phyloP scores from a whole-genome alignment of 2,329 filamentous ascomycete genomes.

The Ascochyta pisi region DNA sequence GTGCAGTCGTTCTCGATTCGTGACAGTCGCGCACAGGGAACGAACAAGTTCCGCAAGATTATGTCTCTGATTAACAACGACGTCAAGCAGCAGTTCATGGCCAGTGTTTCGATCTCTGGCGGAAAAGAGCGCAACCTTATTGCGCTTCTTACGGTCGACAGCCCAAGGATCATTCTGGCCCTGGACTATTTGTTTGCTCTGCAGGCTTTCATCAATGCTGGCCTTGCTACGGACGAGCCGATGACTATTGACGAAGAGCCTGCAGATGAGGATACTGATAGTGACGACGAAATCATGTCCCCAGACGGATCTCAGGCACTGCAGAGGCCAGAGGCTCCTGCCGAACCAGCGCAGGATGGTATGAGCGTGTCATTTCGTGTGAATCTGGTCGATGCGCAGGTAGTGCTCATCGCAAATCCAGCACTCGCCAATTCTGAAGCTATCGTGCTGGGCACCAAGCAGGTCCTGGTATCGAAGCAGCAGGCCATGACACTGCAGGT shows the following conservation, averaged over 20 bases:
- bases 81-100: conserved; percentile 96
- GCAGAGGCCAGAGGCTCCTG: conserved; percentile 22
- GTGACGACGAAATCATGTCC: conserved; percentile 45
- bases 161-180: conserved; percentile 91
- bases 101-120: conserved; percentile 89
- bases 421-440: conserved; percentile 89
- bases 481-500: conserved; percentile 93
- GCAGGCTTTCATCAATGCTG: conserved; percentile 79
- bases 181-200: conserved; percentile 94
- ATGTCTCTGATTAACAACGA: conserved; percentile 97
- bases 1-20: conserved; percentile 94
- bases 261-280: conserved; percentile 58
- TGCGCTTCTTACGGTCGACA: conserved; percentile 91
- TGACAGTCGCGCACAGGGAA: conserved; percentile 86
- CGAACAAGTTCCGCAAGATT: conserved; percentile 96
- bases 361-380: conserved; percentile 87
- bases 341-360: conserved; percentile 49
- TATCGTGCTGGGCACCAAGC: conserved; percentile 92
- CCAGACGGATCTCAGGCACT: conserved; percentile 38
- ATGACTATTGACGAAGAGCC: conserved; percentile 68
- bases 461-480: conserved; percentile 90
- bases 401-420: conserved; percentile 95
- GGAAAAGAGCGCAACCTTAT: conserved; percentile 83
- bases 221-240: conserved; percentile 62
- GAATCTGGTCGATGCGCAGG: conserved; percentile 94